phyloP scores from a whole-genome alignment of 1,139 yeast genomes.

The Meyerozyma sp. region DNA sequence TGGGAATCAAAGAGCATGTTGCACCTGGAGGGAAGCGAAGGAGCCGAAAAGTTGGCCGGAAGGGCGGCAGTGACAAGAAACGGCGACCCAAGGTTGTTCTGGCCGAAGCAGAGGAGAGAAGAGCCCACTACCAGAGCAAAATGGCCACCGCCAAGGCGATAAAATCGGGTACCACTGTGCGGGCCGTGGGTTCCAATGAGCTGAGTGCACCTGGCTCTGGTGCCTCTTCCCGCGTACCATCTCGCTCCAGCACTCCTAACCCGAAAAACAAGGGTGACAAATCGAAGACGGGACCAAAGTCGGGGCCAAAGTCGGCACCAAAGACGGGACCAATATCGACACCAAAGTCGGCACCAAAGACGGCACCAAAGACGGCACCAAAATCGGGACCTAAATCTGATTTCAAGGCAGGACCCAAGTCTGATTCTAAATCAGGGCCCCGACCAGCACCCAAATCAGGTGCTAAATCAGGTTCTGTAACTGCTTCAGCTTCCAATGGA shows the following conservation, averaged over 20 bases:
- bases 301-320: no score
- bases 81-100: conserved; percentile 21
- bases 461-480: no score
- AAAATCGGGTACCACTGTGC: conserved; percentile 39
- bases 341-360: neutral
- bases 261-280: neutral
- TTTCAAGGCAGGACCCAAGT: no score
- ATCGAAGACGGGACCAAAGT: neutral
- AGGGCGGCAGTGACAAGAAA: conserved; percentile 18
- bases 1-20: conserved; percentile 45
- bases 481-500: no score
- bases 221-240: conserved; percentile 7
- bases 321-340: no score
- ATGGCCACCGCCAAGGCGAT: conserved; percentile 28
- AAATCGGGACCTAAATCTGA: no score
- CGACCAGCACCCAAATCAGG: no score
- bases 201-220: conserved; percentile 3
- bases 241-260: neutral
- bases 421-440: no score
- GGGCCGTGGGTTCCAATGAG: conserved; percentile 31
- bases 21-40: conserved; percentile 17
- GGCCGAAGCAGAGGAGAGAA: conserved; percentile 33
- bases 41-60: conserved; percentile 20
- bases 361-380: no score
- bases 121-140: conserved; percentile 32